Percentiles rank a stretch among this genome's conserved stretches.
phyloP scores from a whole-genome alignment of 179 eudicot species.

The Patellifolia procumbens region DNA sequence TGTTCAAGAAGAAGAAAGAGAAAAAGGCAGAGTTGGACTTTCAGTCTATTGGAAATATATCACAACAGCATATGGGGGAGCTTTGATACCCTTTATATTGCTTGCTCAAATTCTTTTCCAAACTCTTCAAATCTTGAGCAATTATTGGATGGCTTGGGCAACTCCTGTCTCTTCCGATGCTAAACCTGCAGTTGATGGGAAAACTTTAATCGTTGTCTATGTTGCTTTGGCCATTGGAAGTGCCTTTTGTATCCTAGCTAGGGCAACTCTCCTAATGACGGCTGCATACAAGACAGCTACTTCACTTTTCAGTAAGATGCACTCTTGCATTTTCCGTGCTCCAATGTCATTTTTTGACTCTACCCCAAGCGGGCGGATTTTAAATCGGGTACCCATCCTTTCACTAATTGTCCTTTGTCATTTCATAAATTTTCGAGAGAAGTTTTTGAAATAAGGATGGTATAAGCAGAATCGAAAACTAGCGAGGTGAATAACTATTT shows the following conservation, averaged over 20 bases:
- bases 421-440: background rate
- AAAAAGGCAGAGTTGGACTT: constrained; percentile 80
- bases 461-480: background rate
- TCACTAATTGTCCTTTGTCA: background rate
- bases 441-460: background rate
- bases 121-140: constrained; percentile 66
- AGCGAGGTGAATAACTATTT: too few relatives aligned
- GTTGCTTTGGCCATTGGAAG: constrained; percentile 70
- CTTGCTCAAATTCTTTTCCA: constrained; percentile 52
- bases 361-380: constrained; percentile 76
- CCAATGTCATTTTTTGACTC: constrained; percentile 84
- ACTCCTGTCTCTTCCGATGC: constrained; percentile 71
- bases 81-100: constrained; percentile 64
- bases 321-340: constrained; percentile 62
- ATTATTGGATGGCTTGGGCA: constrained; percentile 99
- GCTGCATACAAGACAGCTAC: constrained; percentile 65
- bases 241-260: constrained; percentile 61
- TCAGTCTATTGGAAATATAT: constrained; percentile 80
- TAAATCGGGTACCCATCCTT: constrained; percentile 52
- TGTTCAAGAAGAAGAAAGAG: constrained; percentile 93
- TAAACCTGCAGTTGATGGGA: constrained; percentile 44
- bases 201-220: constrained; percentile 69
- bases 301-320: constrained; percentile 63
- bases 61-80: constrained; percentile 82
- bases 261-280: constrained; percentile 45